Evolutionary conservation across 345 rosid species (phyloP).

Genomic region (Eucalyptus albens): DNA sequence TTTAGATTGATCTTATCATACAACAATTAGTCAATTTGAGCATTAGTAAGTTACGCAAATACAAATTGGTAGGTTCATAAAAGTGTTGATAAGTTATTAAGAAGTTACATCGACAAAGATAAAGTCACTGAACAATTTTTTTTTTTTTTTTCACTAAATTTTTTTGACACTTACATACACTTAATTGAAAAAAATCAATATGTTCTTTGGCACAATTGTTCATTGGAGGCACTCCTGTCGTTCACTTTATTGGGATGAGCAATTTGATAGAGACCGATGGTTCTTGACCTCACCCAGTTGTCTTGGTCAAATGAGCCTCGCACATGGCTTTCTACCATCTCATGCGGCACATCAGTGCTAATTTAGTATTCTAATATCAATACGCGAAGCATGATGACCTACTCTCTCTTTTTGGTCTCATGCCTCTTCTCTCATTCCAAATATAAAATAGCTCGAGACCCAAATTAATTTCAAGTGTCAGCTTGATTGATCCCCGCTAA

Average conservation of each 20-base stretch:
- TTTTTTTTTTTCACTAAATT: neutral
- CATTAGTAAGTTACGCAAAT: neutral
- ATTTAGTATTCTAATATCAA: neutral
- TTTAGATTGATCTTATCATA: neutral
- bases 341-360: neutral
- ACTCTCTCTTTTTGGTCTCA: neutral
- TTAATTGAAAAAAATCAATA: neutral
- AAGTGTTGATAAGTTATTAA: neutral
- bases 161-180: neutral
- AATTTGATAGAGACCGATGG: neutral
- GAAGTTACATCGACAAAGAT: neutral
- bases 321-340: neutral
- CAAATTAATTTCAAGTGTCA: neutral
- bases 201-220: neutral
- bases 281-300: neutral
- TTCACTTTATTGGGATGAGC: neutral
- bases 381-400: neutral
- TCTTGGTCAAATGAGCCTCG: neutral
- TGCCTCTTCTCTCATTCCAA: neutral
- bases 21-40: neutral
- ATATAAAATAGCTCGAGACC: neutral
- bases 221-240: neutral
- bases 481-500: neutral
- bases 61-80: neutral
- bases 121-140: neutral